Conservation (phyloP, 306 rosid species). For the Acacia melanoxylon region DNA sequence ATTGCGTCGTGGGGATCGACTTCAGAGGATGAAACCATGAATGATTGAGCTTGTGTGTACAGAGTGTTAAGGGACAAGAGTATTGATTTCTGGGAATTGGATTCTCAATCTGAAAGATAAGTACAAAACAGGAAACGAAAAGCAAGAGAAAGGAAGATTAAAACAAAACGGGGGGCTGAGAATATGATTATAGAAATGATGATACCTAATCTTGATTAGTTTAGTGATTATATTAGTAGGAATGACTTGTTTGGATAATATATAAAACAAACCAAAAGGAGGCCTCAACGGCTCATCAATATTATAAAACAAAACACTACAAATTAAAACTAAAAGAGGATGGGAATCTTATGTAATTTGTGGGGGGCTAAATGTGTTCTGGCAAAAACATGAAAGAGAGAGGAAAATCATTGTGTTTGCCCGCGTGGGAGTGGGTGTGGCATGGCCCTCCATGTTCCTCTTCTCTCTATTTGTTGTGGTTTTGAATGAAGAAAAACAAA, state of each 20-base stretch:
- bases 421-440: conserved; percentile 35
- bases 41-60: neutral
- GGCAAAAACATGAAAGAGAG: conserved; percentile 27
- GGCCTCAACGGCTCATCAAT: neutral
- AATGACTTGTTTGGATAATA: conserved; percentile 51
- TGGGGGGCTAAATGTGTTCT: neutral
- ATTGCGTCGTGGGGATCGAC: neutral
- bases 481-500: conserved; percentile 24
- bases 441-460: conserved; percentile 28
- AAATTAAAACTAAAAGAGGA: neutral
- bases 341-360: conserved; percentile 21
- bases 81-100: neutral
- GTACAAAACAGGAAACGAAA: conserved; percentile 15
- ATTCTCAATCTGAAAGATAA: neutral
- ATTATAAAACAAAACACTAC: neutral
- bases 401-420: conserved; percentile 18
- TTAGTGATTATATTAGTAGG: conserved; percentile 32
- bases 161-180: conserved; percentile 2
- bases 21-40: conserved; percentile 20
- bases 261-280: conserved; percentile 27
- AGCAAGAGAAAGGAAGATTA: neutral
- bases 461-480: conserved; percentile 8
- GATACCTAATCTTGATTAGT: conserved; percentile 36
- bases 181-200: conserved; percentile 9
- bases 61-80: neutral